phyloP scores from a whole-genome alignment of 352 stramenopile genomes.

The Peronospora belbahrii region DNA sequence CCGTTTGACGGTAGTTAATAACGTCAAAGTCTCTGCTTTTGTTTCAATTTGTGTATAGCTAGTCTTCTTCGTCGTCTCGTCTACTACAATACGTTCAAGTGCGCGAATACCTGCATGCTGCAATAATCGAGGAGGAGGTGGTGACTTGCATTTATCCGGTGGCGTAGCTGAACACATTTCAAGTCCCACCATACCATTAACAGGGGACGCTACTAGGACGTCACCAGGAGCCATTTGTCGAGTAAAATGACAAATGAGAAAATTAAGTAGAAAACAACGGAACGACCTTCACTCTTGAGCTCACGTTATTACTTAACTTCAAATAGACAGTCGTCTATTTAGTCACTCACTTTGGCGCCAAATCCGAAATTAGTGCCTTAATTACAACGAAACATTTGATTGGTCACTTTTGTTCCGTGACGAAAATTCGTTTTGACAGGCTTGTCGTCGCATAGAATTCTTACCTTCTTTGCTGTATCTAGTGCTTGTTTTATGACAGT shows the following conservation, averaged over 20 bases:
- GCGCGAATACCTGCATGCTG: conserved; percentile 41
- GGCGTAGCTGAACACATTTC: conserved; percentile 35
- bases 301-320: too few relatives aligned
- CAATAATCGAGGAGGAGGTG: conserved; percentile 29
- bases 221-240: conserved; percentile 22
- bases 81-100: conserved; percentile 42
- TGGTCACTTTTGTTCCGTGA: too few relatives aligned
- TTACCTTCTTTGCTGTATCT: too few relatives aligned
- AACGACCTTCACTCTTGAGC: background rate
- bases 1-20: conserved; percentile 42
- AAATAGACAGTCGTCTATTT: too few relatives aligned
- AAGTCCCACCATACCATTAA: conserved; percentile 25
- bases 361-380: too few relatives aligned
- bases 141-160: conserved; percentile 21
- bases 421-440: too few relatives aligned
- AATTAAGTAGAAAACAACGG: background rate
- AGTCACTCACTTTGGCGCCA: too few relatives aligned
- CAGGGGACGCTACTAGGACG: conserved; percentile 24
- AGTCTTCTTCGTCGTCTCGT: conserved; percentile 21
- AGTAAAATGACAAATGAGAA: too few relatives aligned
- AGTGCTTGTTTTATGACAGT: too few relatives aligned
- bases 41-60: background rate
- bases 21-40: conserved; percentile 5
- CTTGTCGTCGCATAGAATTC: too few relatives aligned
- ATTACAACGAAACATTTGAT: too few relatives aligned